A percentile compares a stretch with the other conserved stretches of the same genome.
Conservation (phyloP, 768 basidiomycete species). For the Tricholomella constricta region DNA sequence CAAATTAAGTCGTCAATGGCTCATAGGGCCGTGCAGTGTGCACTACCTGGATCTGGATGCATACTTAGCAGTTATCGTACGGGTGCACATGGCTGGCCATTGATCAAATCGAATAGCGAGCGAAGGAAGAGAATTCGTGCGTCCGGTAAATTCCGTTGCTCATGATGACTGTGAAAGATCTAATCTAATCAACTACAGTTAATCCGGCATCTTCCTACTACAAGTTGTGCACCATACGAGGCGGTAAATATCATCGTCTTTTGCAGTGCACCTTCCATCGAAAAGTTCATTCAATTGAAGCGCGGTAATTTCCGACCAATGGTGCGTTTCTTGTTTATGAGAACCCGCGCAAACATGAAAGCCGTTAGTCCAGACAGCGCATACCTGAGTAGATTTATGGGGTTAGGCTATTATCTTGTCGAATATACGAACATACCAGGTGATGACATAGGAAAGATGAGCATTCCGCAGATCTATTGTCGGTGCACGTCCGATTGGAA, state of each 20-base stretch:
- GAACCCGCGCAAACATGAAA: slow-evolving; percentile 74
- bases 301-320: slow-evolving; percentile 61
- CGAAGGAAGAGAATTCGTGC: too few relatives aligned
- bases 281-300: slow-evolving; percentile 28
- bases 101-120: neutral
- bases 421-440: slow-evolving; percentile 60
- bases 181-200: slow-evolving; percentile 8
- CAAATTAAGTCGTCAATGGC: too few relatives aligned
- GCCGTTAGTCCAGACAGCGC: slow-evolving; percentile 84
- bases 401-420: neutral
- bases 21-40: too few relatives aligned
- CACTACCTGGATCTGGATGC: too few relatives aligned
- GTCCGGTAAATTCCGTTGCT: too few relatives aligned
- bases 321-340: slow-evolving; percentile 55
- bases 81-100: neutral
- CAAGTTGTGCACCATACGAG: too few relatives aligned
- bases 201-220: too few relatives aligned
- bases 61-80: too few relatives aligned
- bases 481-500: slow-evolving; percentile 83
- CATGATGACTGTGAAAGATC: neutral
- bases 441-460: slow-evolving; percentile 92
- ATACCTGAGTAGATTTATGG: slow-evolving; percentile 60
- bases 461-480: slow-evolving; percentile 89
- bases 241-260: too few relatives aligned
- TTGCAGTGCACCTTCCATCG: too few relatives aligned